Base-by-base conservation (phyloP, 2,329 filamentous ascomycete genomes). In the Alternaria rosae region DNA sequence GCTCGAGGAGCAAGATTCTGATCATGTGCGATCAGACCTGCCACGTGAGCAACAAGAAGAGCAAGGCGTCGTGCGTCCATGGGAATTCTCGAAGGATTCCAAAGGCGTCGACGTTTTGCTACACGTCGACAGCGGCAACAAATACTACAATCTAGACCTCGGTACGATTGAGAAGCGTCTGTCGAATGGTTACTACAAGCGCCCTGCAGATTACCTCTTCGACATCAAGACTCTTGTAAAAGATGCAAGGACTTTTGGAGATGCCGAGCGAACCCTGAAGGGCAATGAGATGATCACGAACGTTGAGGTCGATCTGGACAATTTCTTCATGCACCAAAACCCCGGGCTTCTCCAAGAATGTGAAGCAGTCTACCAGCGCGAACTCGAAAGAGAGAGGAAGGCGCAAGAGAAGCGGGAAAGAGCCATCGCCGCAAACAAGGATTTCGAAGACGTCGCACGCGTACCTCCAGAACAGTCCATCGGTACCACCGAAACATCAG, bases 151-250 rank as follows among this genome's bases (percentile, higher is more conserved):
- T 70, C 84, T 99, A 47, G 94, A 98, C 75, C 92, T 94, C 11
- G 91, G 91, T 4, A 94, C 91, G 1, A 97, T 99, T 55, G 95
- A 99, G 81, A 93, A 97, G 77, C 90, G 95, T n/a, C 84, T 99
- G 32, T 96, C 93, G 5, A 98, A 99, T 77, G 95, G 95, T 6
- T 99, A 93, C 80, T 99, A 99, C 80, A 92, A 93, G 70, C 89
- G 94, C 11, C 92, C 94, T 0, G 90, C 90, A 71, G 94, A 97
- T 76, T 99, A 97, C 75, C 81, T 97, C 53, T 89, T 89, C 42
- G 95, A 99, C 76, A 92, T 98, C 72, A 92, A 91, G 76, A 88
- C 90, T 35, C 83, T 99, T 6, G 90, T 91, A 21, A 94, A 92
- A 76, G 95, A 99, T 80, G 90, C 94, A 11, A 92, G 89, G 75